Evolutionary conservation across 371 early-diverging fungal genomes (phyloP).

Genomic region (Mortierella sp.): DNA sequence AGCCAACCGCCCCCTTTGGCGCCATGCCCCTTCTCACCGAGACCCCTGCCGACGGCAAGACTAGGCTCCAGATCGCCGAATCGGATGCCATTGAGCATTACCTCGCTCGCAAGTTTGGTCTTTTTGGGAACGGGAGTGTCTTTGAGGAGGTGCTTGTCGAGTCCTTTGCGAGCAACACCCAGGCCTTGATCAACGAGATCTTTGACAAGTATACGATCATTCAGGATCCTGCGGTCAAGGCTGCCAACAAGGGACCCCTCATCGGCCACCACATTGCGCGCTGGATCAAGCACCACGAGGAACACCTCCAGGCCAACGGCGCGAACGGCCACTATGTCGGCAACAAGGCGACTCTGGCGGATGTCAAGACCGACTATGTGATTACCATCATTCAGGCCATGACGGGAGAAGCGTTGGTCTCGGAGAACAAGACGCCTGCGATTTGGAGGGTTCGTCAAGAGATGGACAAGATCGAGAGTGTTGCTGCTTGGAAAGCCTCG

Average conservation of each 20-base stretch:
- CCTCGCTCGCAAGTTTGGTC: too few species aligned
- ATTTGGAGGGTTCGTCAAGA: constrained; percentile 17
- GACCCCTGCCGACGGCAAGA: too few species aligned
- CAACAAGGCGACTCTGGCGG: constrained; percentile 19
- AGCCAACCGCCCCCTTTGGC: too few species aligned
- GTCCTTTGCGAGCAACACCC: too few species aligned
- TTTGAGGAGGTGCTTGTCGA: too few species aligned
- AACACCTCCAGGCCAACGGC: constrained; percentile 20
- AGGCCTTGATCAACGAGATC: too few species aligned
- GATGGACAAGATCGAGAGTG: background rate
- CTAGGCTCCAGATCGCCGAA: too few species aligned
- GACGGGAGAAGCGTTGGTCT: constrained; percentile 11
- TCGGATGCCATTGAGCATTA: too few species aligned
- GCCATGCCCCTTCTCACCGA: too few species aligned
- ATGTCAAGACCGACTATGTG: constrained; percentile 12
- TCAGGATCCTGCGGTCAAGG: too few species aligned
- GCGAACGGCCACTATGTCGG: constrained; percentile 47
- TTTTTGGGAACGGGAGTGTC: too few species aligned
- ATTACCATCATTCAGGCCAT: constrained; percentile 4
- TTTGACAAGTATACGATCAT: too few species aligned
- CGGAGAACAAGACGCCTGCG: constrained; percentile 19
- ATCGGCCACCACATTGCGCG: background rate
- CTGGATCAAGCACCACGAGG: constrained; percentile 27
- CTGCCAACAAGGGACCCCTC: constrained; percentile 15
- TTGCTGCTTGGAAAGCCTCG: constrained; percentile 10